Conservation (phyloP, 768 basidiomycete genomes). For the Serendipita sp. region DNA sequence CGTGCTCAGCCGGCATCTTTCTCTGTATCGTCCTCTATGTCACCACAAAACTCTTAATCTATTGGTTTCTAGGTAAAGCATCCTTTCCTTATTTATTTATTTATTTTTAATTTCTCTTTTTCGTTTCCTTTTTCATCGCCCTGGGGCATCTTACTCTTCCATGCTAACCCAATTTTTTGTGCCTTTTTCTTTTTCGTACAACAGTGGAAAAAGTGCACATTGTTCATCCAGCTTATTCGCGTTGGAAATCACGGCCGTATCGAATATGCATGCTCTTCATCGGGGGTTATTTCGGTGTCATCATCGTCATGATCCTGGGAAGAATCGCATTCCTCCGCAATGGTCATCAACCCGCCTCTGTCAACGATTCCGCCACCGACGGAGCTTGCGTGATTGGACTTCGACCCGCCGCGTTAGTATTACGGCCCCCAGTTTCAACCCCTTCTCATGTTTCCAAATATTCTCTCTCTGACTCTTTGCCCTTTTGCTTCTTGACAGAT, state of each 20-base stretch:
- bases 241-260: slow-evolving; percentile 27
- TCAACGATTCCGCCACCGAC: slow-evolving; percentile 12
- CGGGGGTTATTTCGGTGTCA: slow-evolving; percentile 23
- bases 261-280: slow-evolving; percentile 24
- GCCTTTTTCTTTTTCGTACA: neutral
- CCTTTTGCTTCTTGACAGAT: slow-evolving; percentile 10
- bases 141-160: neutral
- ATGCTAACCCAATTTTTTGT: neutral
- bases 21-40: slow-evolving; percentile 23
- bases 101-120: neutral
- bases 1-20: slow-evolving; percentile 29
- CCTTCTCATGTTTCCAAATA: no score
- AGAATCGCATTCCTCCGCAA: slow-evolving; percentile 22
- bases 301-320: slow-evolving; percentile 24
- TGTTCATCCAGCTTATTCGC: slow-evolving; percentile 18
- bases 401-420: slow-evolving; percentile 21
- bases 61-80: slow-evolving; percentile 26
- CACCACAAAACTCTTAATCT: slow-evolving; percentile 24
- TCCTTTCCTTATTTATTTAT: neutral
- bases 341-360: neutral
- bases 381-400: slow-evolving; percentile 34
- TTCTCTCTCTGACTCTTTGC: no score
- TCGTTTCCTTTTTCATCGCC: slow-evolving; percentile 26
- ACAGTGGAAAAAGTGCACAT: slow-evolving; percentile 32
- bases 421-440: no score